Evolutionary conservation across 2,329 filamentous ascomycete species (phyloP).

Genomic region (Fusarium duplospermum): DNA sequence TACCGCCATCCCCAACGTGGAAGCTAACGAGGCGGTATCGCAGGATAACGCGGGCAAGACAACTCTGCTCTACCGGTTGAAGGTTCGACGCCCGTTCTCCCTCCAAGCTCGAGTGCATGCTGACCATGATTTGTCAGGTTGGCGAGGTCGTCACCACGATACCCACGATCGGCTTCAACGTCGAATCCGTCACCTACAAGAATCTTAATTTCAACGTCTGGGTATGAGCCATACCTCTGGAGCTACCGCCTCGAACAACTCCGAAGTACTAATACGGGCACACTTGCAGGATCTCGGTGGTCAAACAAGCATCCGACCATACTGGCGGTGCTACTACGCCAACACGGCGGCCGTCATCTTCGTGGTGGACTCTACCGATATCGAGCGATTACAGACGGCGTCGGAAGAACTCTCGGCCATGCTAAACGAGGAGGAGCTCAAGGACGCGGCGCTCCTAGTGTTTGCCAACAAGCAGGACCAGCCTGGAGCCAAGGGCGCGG

Average conservation of each 20-base stretch:
- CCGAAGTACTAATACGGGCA: constrained; percentile 15
- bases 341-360: constrained; percentile 99
- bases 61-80: constrained; percentile 93
- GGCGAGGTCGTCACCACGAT: constrained; percentile 99
- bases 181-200: constrained; percentile 98
- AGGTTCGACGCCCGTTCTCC: constrained; percentile 65
- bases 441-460: constrained; percentile 90
- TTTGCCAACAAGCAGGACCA: constrained; percentile 99
- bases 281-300: constrained; percentile 83
- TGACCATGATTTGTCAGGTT: constrained; percentile 70
- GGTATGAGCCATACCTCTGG: constrained; percentile 64
- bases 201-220: constrained; percentile 99
- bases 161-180: constrained; percentile 99
- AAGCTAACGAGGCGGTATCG: constrained; percentile 25
- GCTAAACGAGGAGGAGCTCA: constrained; percentile 96
- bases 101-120: constrained; percentile 1
- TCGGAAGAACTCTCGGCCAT: constrained; percentile 93
- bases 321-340: constrained; percentile 99
- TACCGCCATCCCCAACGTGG: constrained; percentile 24
- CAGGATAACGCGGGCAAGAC: constrained; percentile 99
- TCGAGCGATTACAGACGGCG: constrained; percentile 91
- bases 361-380: constrained; percentile 98
- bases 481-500: constrained; percentile 94
- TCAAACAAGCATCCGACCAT: constrained; percentile 97
- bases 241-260: not conserved